Conservation (phyloP, 148 eudicot species). For the Diospyros lotus region DNA sequence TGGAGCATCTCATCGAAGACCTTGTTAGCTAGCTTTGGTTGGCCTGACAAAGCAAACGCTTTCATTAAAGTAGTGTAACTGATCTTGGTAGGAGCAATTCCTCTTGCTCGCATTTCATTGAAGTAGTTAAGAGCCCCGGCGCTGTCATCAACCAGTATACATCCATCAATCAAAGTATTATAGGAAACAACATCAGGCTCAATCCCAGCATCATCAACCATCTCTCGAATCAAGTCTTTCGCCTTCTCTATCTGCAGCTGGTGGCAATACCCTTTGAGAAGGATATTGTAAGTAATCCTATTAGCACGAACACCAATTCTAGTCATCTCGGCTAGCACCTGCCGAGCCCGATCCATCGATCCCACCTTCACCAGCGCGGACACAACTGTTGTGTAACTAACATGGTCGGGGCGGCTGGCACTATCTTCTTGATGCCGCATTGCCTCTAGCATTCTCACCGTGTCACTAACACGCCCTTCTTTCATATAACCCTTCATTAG, state of each 20-base stretch:
- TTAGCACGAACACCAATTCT: slow-evolving; percentile 66
- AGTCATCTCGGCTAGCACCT: slow-evolving; percentile 75
- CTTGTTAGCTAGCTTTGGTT: slow-evolving; percentile 74
- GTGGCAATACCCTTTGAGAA: slow-evolving; percentile 86
- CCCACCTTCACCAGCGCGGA: slow-evolving; percentile 82
- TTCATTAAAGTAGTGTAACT: slow-evolving; percentile 98
- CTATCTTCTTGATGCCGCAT: slow-evolving; percentile 81
- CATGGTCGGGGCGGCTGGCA: slow-evolving; percentile 78
- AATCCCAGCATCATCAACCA: slow-evolving; percentile 52
- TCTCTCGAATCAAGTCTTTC: slow-evolving; percentile 57
- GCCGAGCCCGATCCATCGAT: slow-evolving; percentile 71
- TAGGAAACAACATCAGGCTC: slow-evolving; percentile 91
- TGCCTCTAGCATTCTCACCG: slow-evolving; percentile 79
- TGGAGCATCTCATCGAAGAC: slow-evolving; percentile 91
- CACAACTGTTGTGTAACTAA: slow-evolving; percentile 81
- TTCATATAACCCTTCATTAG: slow-evolving; percentile 98
- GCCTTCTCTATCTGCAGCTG: slow-evolving; percentile 81
- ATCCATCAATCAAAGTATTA: slow-evolving; percentile 86
- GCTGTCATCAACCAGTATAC: slow-evolving; percentile 77
- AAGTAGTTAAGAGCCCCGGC: slow-evolving; percentile 77
- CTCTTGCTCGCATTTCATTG: slow-evolving; percentile 84
- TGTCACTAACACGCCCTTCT: slow-evolving; percentile 71
- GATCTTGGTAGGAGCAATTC: slow-evolving; percentile 84
- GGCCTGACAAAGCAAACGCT: slow-evolving; percentile 86
- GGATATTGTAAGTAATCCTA: slow-evolving; percentile 73